Evolutionary conservation across 2,329 filamentous ascomycete species (phyloP).

Genomic region (Chaetomium olivaceum): DNA sequence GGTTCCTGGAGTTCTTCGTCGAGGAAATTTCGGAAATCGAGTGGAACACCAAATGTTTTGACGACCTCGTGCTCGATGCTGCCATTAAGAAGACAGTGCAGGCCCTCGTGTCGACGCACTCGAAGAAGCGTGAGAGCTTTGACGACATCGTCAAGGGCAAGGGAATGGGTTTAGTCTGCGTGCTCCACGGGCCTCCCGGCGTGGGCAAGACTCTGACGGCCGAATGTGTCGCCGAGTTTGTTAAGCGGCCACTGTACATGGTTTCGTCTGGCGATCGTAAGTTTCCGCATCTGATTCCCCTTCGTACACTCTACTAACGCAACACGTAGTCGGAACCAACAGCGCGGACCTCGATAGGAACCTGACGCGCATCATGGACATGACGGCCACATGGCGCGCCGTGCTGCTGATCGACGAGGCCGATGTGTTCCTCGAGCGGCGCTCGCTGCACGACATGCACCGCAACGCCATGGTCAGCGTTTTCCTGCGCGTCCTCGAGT

Average conservation of each 20-base stretch:
- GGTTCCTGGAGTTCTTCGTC: slow-evolving; percentile 30
- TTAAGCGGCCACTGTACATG: slow-evolving; percentile 40
- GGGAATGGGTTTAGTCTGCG: slow-evolving; percentile 39
- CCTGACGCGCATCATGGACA: slow-evolving; percentile 29
- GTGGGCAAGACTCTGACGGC: slow-evolving; percentile 43
- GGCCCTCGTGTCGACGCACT: slow-evolving; percentile 34
- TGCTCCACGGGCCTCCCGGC: slow-evolving; percentile 40
- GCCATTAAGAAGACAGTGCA: slow-evolving; percentile 35
- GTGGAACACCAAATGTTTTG: slow-evolving; percentile 32
- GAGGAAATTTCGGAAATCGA: slow-evolving; percentile 27
- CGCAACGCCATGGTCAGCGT: slow-evolving; percentile 43
- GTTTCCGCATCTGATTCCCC: neutral
- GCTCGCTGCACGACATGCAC: slow-evolving; percentile 38
- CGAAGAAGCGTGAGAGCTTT: slow-evolving; percentile 27
- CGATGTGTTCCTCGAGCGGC: slow-evolving; percentile 42
- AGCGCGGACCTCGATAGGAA: slow-evolving; percentile 27
- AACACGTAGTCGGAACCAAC: slow-evolving; percentile 35
- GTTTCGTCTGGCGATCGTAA: slow-evolving; percentile 42
- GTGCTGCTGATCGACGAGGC: slow-evolving; percentile 44
- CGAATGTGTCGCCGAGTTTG: slow-evolving; percentile 41
- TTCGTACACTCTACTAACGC: neutral
- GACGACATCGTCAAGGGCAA: slow-evolving; percentile 41
- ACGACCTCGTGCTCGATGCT: slow-evolving; percentile 28
- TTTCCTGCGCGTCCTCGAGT: slow-evolving; percentile 41
- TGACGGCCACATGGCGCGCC: slow-evolving; percentile 34